Evolutionary conservation across 2,329 filamentous ascomycete species (phyloP).

Genomic region (Hirsutella minnesotensis): DNA sequence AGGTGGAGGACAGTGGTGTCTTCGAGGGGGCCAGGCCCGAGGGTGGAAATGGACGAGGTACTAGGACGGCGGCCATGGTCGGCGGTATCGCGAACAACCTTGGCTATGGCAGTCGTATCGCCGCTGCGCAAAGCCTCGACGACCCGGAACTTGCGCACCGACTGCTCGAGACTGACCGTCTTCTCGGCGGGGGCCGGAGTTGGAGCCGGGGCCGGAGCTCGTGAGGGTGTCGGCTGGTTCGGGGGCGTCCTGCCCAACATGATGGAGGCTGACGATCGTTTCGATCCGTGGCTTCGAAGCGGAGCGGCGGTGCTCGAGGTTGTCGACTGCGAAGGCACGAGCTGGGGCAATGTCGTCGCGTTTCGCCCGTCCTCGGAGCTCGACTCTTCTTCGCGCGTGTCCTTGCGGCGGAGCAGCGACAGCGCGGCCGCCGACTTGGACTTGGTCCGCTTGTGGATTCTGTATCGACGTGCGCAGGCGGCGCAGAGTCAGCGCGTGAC

Average conservation of each 20-base stretch:
- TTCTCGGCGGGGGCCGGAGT: slow-evolving; percentile 25
- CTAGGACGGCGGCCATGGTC: slow-evolving; percentile 41
- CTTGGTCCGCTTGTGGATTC: slow-evolving; percentile 40
- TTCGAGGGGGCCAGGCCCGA: slow-evolving; percentile 40
- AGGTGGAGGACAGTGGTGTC: slow-evolving; percentile 88
- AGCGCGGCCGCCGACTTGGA: slow-evolving; percentile 41
- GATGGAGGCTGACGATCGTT: slow-evolving; percentile 31
- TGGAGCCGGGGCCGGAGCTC: slow-evolving; percentile 12
- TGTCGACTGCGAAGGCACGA: slow-evolving; percentile 15
- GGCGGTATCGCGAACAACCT: slow-evolving; percentile 60
- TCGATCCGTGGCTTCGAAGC: slow-evolving; percentile 31
- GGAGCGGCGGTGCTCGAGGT: slow-evolving; percentile 21
- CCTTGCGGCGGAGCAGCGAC: slow-evolving; percentile 41
- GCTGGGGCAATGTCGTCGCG: not conserved
- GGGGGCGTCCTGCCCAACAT: slow-evolving; percentile 30
- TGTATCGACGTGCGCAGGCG: too few species aligned
- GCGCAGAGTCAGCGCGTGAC: not conserved
- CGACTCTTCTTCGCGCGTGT: slow-evolving; percentile 39
- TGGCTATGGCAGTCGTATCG: slow-evolving; percentile 82
- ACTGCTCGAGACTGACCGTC: slow-evolving; percentile 67
- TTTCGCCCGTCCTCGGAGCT: slow-evolving; percentile 36
- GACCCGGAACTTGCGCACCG: slow-evolving; percentile 84
- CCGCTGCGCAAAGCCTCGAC: slow-evolving; percentile 87
- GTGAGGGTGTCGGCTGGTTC: slow-evolving; percentile 12
- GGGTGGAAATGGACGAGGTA: slow-evolving; percentile 39